phyloP scores from a whole-genome alignment of 2,329 filamentous ascomycete genomes.

The Talaromyces sp. region DNA sequence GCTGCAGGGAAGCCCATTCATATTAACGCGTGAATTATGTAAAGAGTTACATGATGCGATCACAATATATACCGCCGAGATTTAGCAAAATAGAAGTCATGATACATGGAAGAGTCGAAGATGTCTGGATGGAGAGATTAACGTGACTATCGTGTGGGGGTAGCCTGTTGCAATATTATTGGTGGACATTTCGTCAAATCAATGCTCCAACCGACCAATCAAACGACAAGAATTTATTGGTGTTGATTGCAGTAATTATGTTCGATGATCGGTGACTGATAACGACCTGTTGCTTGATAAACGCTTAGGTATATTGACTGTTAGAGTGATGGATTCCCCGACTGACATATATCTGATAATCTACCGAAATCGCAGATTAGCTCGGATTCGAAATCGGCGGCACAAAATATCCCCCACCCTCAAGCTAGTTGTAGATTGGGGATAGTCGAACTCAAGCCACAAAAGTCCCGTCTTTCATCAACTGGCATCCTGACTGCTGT shows the following conservation, averaged over 20 bases:
- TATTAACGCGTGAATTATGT: not conserved
- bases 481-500: not conserved
- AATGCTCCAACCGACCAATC: not conserved
- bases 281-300: not conserved
- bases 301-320: not conserved
- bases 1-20: not conserved
- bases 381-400: not conserved
- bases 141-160: not conserved
- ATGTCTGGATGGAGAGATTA: not conserved
- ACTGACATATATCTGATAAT: not conserved
- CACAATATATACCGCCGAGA: too few species aligned
- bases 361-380: not conserved
- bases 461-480: not conserved
- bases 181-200: not conserved
- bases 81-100: not conserved
- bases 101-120: not conserved
- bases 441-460: not conserved
- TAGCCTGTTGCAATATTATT: not conserved
- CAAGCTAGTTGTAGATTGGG: not conserved
- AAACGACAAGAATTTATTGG: not conserved
- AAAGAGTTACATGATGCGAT: not conserved
- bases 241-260: not conserved
- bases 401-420: not conserved
- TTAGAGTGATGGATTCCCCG: not conserved
- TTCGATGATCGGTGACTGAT: not conserved